A percentile compares a stretch with the other conserved stretches of the same genome.
These are phyloP conservation scores for Hanseniaspora thailandica DNA, from an alignment of 805 yeast species.

Conservation along the genomic window DNA sequence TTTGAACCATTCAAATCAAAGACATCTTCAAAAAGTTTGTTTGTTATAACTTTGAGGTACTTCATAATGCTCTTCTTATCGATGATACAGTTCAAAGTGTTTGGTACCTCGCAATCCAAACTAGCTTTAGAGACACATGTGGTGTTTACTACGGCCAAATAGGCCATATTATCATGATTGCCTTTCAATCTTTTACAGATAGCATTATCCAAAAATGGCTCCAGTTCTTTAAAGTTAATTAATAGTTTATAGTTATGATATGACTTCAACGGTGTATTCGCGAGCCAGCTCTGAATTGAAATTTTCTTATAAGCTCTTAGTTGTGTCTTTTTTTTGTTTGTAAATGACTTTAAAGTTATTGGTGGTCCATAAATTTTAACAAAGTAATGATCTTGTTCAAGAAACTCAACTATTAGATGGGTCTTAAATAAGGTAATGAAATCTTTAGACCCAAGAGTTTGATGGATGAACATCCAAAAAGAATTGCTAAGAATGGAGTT, in stretches of 20 bases:
- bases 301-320: not conserved
- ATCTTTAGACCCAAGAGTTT: conserved; percentile 30
- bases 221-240: not conserved
- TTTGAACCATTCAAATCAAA: not conserved
- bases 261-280: not conserved
- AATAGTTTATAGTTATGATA: not conserved
- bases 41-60: not conserved
- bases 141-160: not conserved
- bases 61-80: not conserved
- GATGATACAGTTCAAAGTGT: conserved; percentile 12
- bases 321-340: not conserved
- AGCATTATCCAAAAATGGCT: not conserved
- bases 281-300: not conserved
- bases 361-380: conserved; percentile 19
- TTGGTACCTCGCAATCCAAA: not conserved
- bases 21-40: not conserved
- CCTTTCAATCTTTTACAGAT: not conserved
- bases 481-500: not conserved
- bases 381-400: conserved; percentile 17
- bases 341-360: not conserved
- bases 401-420: conserved; percentile 25
- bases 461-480: conserved; percentile 24
- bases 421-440: conserved; percentile 35
- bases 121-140: not conserved
- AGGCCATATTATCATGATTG: not conserved